Conservation (phyloP, 441 rosid genomes). For the Arabidopsis lyrata region DNA sequence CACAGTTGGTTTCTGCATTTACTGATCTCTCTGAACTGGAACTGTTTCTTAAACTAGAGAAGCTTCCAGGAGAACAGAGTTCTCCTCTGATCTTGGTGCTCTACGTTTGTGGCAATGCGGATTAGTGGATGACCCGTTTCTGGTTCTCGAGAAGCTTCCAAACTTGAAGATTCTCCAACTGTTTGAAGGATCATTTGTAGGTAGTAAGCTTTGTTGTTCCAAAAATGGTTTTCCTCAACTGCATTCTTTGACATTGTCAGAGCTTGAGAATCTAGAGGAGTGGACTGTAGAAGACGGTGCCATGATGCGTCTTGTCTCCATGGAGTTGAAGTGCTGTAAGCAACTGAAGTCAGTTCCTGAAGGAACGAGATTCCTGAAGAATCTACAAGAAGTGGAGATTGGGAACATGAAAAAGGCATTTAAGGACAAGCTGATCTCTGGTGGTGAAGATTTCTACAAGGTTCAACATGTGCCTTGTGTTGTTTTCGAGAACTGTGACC, state of each 20-base stretch:
- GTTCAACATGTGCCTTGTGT: constrained; percentile 51
- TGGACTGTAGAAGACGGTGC: constrained; percentile 56
- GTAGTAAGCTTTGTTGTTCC: constrained; percentile 36
- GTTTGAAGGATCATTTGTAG: constrained; percentile 28
- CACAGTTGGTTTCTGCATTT: constrained; percentile 37
- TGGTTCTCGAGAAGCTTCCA: constrained; percentile 42
- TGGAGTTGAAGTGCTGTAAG: constrained; percentile 43
- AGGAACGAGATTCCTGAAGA: constrained; percentile 37
- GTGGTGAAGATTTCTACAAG: constrained; percentile 50
- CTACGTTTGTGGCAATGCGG: constrained; percentile 37
- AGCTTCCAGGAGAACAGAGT: constrained; percentile 30
- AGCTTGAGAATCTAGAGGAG: constrained; percentile 36
- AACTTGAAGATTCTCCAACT: constrained; percentile 36
- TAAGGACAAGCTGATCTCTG: constrained; percentile 42
- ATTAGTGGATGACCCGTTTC: constrained; percentile 39
- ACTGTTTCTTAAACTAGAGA: constrained; percentile 32
- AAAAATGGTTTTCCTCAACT: constrained; percentile 38
- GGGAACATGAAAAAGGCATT: constrained; percentile 45
- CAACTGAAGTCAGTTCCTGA: constrained; percentile 46
- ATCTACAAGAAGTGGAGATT: constrained; percentile 42
- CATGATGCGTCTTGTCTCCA: constrained; percentile 44
- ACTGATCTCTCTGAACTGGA: constrained; percentile 36
- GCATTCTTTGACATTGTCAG: constrained; percentile 33
- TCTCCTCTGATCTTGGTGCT: constrained; percentile 37
- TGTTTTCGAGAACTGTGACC: constrained; percentile 40